A percentile compares a stretch with the other conserved stretches of the same genome.
Evolutionary conservation across 257 asterid genomes (phyloP).

Genomic region (Handroanthus guayacan): DNA sequence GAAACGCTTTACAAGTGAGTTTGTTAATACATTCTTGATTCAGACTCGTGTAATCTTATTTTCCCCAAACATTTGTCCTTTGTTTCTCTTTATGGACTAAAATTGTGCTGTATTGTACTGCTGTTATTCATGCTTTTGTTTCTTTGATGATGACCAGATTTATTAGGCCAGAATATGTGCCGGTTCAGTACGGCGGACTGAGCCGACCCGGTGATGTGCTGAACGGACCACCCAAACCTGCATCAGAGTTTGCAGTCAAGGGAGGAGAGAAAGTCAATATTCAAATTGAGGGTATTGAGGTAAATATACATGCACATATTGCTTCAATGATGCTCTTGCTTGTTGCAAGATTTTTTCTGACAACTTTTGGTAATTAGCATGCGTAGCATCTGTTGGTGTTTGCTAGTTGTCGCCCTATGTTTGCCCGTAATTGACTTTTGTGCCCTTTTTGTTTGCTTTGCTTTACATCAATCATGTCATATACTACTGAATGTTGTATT

Average conservation of each 20-base stretch:
- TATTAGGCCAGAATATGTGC: slow-evolving; percentile 80
- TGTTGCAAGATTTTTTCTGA: not conserved
- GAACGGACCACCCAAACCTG: slow-evolving; percentile 73
- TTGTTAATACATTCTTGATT: not conserved
- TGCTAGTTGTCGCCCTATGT: slow-evolving; percentile 29
- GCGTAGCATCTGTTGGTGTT: not conserved
- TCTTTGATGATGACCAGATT: slow-evolving; percentile 45
- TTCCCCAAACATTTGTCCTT: too few relatives aligned
- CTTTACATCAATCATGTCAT: not conserved
- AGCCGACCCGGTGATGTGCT: slow-evolving; percentile 67
- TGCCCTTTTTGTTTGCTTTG: slow-evolving; percentile 31
- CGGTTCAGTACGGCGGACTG: slow-evolving; percentile 89
- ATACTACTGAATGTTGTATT: too few relatives aligned
- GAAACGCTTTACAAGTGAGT: slow-evolving; percentile 88
- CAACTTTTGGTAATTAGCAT: not conserved
- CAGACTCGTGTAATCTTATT: not conserved
- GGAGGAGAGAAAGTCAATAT: slow-evolving; percentile 95
- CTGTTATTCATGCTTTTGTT: not conserved
- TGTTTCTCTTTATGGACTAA: slow-evolving; percentile 32
- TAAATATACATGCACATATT: slow-evolving; percentile 13
- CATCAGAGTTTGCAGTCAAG: slow-evolving; percentile 81
- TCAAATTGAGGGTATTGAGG: slow-evolving; percentile 95
- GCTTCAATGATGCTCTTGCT: not conserved
- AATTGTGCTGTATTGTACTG: not conserved
- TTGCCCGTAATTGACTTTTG: not conserved